Conservation (phyloP, 2,329 filamentous ascomycete genomes). For the Nemania bipapillata region DNA sequence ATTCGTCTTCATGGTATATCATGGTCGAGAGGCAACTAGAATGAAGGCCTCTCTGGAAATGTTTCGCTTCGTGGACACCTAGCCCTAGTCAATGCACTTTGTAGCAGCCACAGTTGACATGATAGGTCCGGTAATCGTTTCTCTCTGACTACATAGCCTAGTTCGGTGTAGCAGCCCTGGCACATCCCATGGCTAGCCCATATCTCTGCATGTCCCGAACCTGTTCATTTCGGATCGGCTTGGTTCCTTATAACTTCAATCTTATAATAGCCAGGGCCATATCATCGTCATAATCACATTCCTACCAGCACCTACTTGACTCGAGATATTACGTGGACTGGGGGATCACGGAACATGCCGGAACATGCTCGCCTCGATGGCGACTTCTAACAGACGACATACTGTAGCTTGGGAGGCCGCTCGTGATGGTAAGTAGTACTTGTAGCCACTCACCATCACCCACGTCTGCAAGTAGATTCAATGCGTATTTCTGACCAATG, state of each 20-base stretch:
- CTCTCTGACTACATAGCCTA: not conserved
- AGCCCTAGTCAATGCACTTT: not conserved
- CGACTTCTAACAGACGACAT: not conserved
- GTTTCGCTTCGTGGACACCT: slow-evolving; percentile 16
- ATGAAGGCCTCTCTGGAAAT: not conserved
- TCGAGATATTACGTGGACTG: not conserved
- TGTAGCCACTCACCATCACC: not conserved
- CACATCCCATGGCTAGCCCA: slow-evolving; percentile 3
- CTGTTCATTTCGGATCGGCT: slow-evolving; percentile 50
- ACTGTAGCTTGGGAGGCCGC: not conserved
- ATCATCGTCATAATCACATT: not conserved
- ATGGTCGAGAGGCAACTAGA: not conserved
- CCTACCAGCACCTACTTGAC: too few relatives aligned
- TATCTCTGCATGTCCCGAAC: slow-evolving; percentile 16
- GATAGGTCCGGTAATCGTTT: not conserved
- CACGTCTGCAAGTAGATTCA: not conserved
- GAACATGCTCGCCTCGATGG: not conserved
- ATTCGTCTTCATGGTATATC: not conserved
- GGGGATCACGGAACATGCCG: not conserved
- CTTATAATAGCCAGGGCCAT: slow-evolving; percentile 16
- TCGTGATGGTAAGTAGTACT: not conserved
- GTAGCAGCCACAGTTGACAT: not conserved
- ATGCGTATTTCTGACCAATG: not conserved
- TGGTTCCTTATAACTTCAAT: slow-evolving; percentile 42
- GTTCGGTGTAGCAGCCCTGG: not conserved